Conservation (phyloP, 345 rosid species). For the Pugionium dolabratum region DNA sequence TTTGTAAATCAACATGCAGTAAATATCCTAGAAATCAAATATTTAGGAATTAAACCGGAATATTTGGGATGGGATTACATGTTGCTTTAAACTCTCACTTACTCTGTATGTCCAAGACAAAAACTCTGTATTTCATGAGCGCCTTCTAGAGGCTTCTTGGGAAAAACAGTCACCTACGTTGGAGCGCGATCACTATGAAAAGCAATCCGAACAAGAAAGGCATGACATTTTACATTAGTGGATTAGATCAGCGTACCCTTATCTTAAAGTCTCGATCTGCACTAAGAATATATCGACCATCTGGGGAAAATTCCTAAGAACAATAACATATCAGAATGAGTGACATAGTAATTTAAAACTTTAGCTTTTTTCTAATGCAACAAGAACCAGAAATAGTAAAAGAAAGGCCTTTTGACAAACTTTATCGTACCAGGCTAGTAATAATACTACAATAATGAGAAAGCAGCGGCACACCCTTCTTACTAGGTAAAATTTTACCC, state of each 20-base stretch:
- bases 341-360: background rate
- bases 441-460: conserved; percentile 97
- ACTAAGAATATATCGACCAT: conserved; percentile 71
- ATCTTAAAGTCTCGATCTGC: conserved; percentile 92
- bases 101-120: conserved; percentile 97
- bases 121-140: conserved; percentile 95
- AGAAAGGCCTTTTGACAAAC: background rate
- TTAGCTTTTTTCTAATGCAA: background rate
- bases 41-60: background rate
- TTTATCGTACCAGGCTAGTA: conserved; percentile 65
- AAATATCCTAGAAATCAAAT: background rate
- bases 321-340: conserved; percentile 23
- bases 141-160: conserved; percentile 77
- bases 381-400: background rate
- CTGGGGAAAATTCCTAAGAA: conserved; percentile 83
- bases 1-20: no score
- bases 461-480: conserved; percentile 69
- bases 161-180: conserved; percentile 73
- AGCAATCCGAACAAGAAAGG: conserved; percentile 23
- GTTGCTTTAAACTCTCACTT: conserved; percentile 51
- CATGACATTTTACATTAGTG: conserved; percentile 15
- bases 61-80: conserved; percentile 11
- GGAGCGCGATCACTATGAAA: conserved; percentile 16
- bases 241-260: conserved; percentile 57
- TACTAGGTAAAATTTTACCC: conserved; percentile 40